Evolutionary conservation across 805 yeast species (phyloP).

Genomic region (Wickerhamiella shivajii): DNA sequence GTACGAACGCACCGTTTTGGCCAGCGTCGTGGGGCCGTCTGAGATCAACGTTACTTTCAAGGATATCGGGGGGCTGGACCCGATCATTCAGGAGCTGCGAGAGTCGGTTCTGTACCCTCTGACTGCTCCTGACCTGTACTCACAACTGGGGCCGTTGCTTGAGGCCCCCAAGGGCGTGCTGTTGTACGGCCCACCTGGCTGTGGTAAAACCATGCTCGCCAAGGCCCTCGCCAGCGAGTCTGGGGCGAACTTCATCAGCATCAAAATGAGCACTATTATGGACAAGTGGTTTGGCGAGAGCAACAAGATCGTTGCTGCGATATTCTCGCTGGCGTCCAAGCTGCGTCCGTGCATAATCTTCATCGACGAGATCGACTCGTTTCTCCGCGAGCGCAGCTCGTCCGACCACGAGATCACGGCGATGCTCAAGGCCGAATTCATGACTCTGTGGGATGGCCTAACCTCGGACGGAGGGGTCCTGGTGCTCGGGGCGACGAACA

Average conservation of each 20-base stretch:
- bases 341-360: slow-evolving; percentile 89
- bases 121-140: slow-evolving; percentile 34
- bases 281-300: slow-evolving; percentile 98
- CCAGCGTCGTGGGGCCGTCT: slow-evolving; percentile 68
- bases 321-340: slow-evolving; percentile 77
- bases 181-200: slow-evolving; percentile 91
- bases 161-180: slow-evolving; percentile 92
- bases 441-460: slow-evolving; percentile 96
- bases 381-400: slow-evolving; percentile 69
- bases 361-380: slow-evolving; percentile 93
- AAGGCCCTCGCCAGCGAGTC: slow-evolving; percentile 88
- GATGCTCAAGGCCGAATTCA: slow-evolving; percentile 86
- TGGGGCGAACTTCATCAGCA: slow-evolving; percentile 79
- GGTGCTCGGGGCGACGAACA: slow-evolving; percentile 88
- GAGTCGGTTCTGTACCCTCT: slow-evolving; percentile 85
- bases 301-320: slow-evolving; percentile 84
- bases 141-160: slow-evolving; percentile 49
- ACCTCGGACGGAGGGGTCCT: slow-evolving; percentile 56
- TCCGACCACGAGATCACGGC: slow-evolving; percentile 93
- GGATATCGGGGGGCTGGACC: slow-evolving; percentile 83
- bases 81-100: slow-evolving; percentile 65
- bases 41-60: slow-evolving; percentile 64
- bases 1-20: slow-evolving; percentile 66
- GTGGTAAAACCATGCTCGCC: slow-evolving; percentile 96
- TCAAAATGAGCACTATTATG: slow-evolving; percentile 86